Conservation (phyloP, 208 protist genomes). For the Trypanosoma brucei region DNA sequence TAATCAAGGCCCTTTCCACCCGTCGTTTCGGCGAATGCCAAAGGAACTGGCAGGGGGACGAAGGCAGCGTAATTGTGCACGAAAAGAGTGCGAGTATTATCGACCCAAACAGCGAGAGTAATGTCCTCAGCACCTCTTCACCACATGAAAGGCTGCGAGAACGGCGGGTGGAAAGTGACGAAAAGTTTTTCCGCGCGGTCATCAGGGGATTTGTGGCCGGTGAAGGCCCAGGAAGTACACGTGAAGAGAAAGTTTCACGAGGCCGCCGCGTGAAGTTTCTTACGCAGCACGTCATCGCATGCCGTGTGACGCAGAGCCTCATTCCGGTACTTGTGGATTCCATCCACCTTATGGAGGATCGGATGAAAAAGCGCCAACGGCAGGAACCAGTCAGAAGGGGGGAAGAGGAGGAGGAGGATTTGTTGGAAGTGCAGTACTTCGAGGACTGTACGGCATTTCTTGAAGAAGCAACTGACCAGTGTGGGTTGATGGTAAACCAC, state of each 20-base stretch:
- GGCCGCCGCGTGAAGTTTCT: conserved; percentile 43
- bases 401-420: conserved; percentile 13
- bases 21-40: conserved; percentile 15
- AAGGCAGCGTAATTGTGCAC: too few species aligned
- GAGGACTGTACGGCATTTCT: conserved; percentile 46
- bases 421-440: conserved; percentile 21
- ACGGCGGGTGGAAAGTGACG: conserved; percentile 33
- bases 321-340: conserved; percentile 70
- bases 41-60: neutral
- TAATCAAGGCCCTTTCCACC: conserved; percentile 52
- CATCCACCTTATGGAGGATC: conserved; percentile 35
- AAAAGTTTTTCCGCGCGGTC: conserved; percentile 60
- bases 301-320: conserved; percentile 57
- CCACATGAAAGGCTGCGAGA: conserved; percentile 20
- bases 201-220: conserved; percentile 56
- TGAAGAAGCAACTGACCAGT: conserved; percentile 27
- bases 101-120: too few species aligned
- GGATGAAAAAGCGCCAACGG: conserved; percentile 10
- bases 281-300: conserved; percentile 68
- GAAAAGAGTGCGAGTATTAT: too few species aligned
- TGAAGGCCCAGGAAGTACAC: conserved; percentile 12
- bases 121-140: too few species aligned
- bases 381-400: neutral
- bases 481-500: conserved; percentile 37
- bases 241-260: conserved; percentile 12